Percentiles rank a stretch among this genome's conserved stretches.
Conservation (phyloP, 306 rosid species). For the Arachis hypogaea region DNA sequence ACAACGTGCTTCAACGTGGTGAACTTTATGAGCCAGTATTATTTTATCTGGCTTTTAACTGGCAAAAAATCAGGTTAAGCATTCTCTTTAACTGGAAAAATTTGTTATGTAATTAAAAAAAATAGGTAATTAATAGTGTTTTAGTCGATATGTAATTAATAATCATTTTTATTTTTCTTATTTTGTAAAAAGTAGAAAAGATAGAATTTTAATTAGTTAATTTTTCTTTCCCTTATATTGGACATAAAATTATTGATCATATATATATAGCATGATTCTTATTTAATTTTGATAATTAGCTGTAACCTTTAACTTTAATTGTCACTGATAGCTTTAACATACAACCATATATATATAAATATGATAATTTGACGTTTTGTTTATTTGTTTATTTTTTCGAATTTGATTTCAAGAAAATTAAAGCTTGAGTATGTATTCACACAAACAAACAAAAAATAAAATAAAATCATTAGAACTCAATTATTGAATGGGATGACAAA, state of each 20-base stretch:
- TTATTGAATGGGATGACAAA: conserved; percentile 41
- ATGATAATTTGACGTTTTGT: background rate
- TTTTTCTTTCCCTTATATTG: no score
- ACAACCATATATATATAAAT: background rate
- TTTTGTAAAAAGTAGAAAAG: no score
- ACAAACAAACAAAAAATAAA: background rate
- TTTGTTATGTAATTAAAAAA: no score
- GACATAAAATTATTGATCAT: no score
- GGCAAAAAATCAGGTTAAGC: background rate
- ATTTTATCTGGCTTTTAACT: conserved; percentile 44
- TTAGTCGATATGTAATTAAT: no score
- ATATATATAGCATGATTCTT: background rate
- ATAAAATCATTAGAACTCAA: conserved; percentile 39
- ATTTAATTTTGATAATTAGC: background rate
- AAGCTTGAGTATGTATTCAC: background rate
- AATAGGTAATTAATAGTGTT: no score
- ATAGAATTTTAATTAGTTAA: no score
- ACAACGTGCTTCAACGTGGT: conserved; percentile 77
- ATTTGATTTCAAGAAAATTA: background rate
- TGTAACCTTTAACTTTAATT: background rate
- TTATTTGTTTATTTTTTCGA: background rate
- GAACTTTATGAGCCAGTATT: conserved; percentile 53
- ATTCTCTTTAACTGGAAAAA: no score
- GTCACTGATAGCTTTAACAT: background rate
- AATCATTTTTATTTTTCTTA: no score